Conservation (phyloP, 805 yeast species). For the Yarrowia sp. region DNA sequence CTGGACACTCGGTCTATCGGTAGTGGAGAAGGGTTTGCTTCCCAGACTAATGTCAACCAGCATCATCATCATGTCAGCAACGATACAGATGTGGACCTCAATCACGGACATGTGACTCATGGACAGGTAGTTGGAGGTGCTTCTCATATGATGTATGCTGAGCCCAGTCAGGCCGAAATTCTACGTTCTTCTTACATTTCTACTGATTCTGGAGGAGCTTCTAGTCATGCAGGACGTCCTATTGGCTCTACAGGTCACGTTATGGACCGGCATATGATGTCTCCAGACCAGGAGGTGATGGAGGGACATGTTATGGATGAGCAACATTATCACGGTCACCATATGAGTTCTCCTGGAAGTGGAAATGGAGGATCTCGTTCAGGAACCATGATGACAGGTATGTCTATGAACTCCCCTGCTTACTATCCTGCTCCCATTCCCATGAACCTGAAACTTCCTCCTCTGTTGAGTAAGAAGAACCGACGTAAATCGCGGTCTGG, state of each 20-base stretch:
- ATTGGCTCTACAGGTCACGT: background rate
- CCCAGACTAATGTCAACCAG: background rate
- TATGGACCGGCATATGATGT: background rate
- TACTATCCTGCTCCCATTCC: slow-evolving; percentile 42
- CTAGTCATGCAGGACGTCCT: background rate
- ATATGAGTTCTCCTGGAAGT: too few relatives aligned
- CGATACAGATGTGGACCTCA: background rate
- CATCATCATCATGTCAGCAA: background rate
- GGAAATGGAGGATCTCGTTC: background rate
- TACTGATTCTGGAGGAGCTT: background rate
- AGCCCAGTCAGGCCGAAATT: slow-evolving; percentile 18
- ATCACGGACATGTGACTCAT: slow-evolving; percentile 7
- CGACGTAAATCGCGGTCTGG: slow-evolving; percentile 29
- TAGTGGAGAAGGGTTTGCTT: background rate
- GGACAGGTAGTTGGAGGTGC: background rate
- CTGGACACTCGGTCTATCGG: background rate
- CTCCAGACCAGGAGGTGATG: background rate
- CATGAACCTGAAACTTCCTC: slow-evolving; percentile 37
- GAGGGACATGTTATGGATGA: background rate
- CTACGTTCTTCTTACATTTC: slow-evolving; percentile 9
- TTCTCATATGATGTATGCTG: background rate
- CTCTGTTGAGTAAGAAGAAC: slow-evolving; percentile 36
- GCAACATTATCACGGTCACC: too few relatives aligned
- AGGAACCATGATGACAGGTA: background rate
- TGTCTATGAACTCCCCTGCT: background rate